These are phyloP conservation scores for Tulasnella sp. DNA, from an alignment of 768 basidiomycete genomes.

Conservation along the genomic window DNA sequence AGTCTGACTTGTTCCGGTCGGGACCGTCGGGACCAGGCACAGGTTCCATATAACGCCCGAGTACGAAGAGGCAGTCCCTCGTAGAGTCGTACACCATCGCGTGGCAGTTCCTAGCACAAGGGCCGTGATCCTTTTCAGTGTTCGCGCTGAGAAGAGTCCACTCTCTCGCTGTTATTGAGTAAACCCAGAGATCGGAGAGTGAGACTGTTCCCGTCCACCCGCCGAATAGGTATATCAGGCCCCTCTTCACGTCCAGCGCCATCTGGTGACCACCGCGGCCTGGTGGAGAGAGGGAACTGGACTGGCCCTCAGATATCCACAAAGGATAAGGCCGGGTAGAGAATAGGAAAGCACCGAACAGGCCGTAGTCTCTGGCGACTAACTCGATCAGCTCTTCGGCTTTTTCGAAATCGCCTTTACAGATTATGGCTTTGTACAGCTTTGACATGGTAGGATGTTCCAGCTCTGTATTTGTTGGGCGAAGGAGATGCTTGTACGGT, in stretches of 20 bases:
- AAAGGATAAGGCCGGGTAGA: constrained; percentile 45
- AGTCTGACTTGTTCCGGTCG: constrained; percentile 45
- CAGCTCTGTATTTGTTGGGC: constrained; percentile 41
- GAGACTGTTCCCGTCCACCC: constrained; percentile 67
- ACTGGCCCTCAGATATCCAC: constrained; percentile 41
- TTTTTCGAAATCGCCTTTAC: constrained; percentile 50
- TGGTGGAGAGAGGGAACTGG: constrained; percentile 30
- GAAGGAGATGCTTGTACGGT: constrained; percentile 48
- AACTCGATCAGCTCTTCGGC: constrained; percentile 43
- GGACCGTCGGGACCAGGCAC: constrained; percentile 17
- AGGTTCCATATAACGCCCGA: constrained; percentile 37
- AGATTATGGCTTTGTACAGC: constrained; percentile 51
- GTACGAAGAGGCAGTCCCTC: constrained; percentile 56
- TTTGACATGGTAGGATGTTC: constrained; percentile 63
- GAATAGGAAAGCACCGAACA: constrained; percentile 51
- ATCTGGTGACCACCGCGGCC: constrained; percentile 71
- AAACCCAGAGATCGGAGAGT: constrained; percentile 72
- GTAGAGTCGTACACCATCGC: constrained; percentile 71
- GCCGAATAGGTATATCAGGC: constrained; percentile 62
- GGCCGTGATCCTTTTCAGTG: constrained; percentile 52
- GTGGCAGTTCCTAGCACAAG: constrained; percentile 62
- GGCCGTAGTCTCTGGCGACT: constrained; percentile 36
- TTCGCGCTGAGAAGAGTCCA: constrained; percentile 51
- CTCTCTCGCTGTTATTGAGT: constrained; percentile 42
- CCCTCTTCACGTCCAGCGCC: constrained; percentile 57